These are phyloP conservation scores for Neoboletus magnificus DNA, from an alignment of 768 basidiomycete genomes.

Conservation along the genomic window DNA sequence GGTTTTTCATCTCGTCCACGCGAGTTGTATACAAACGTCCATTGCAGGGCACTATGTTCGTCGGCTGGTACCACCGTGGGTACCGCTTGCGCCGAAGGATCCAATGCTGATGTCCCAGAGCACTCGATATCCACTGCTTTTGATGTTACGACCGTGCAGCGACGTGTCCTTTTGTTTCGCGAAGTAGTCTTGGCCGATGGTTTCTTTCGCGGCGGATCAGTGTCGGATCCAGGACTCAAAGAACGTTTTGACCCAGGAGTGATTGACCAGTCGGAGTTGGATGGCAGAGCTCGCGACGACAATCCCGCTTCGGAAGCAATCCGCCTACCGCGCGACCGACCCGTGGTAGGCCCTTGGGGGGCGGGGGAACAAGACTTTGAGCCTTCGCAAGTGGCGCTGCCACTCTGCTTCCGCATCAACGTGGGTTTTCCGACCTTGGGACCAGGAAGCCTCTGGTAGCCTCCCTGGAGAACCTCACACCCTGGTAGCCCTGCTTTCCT, in stretches of 20 bases:
- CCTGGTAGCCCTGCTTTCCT: neutral
- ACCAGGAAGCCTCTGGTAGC: slow-evolving; percentile 25
- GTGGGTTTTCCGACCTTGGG: slow-evolving; percentile 15
- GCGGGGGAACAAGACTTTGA: neutral
- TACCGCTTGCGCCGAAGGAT: neutral
- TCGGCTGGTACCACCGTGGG: neutral
- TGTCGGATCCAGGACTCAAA: slow-evolving; percentile 7
- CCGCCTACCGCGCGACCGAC: neutral
- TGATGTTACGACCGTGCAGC: neutral
- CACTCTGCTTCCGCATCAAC: neutral
- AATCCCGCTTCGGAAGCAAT: neutral
- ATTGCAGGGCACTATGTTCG: slow-evolving; percentile 1
- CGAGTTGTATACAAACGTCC: slow-evolving; percentile 18
- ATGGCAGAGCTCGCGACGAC: neutral
- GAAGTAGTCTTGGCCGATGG: neutral
- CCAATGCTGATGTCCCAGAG: neutral
- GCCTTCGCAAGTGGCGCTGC: neutral
- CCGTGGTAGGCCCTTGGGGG: neutral
- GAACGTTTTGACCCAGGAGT: slow-evolving; percentile 15
- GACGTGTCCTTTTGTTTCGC: neutral
- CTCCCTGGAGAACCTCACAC: slow-evolving; percentile 3
- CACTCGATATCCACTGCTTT: neutral
- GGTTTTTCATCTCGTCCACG: neutral
- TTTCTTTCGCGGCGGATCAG: slow-evolving; percentile 8
- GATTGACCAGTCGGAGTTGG: neutral